Evolutionary conservation across 2,329 filamentous ascomycete genomes (phyloP).

Genomic region (Cercospora janseana): DNA sequence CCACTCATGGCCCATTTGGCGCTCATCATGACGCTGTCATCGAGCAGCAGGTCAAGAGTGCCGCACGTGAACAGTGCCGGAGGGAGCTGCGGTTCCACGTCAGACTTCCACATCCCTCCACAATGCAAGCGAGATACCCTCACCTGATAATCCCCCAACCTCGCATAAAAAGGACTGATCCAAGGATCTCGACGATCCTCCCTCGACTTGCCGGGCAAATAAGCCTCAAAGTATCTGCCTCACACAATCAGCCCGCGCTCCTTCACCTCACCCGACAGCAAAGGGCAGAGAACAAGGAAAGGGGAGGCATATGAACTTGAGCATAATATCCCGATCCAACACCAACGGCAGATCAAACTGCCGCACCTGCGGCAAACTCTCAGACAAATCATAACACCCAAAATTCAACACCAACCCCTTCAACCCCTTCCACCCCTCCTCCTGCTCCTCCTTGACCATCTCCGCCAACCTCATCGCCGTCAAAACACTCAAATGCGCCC

Average conservation of each 20-base stretch:
- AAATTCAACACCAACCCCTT: constrained; percentile 54
- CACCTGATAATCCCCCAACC: constrained; percentile 38
- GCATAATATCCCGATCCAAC: constrained; percentile 49
- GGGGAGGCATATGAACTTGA: constrained; percentile 32
- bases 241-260: constrained; percentile 6
- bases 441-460: constrained; percentile 32
- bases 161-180: constrained; percentile 53
- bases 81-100: constrained; percentile 41
- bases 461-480: constrained; percentile 51
- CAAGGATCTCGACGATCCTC: constrained; percentile 46
- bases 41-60: constrained; percentile 54
- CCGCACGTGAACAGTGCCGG: constrained; percentile 56
- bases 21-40: constrained; percentile 55
- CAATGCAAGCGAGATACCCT: not conserved
- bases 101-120: not conserved
- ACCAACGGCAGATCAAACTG: constrained; percentile 45
- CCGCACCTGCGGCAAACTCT: constrained; percentile 45
- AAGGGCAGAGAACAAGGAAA: not conserved
- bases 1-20: constrained; percentile 55
- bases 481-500: constrained; percentile 51
- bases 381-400: constrained; percentile 52
- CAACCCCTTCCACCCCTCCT: constrained; percentile 43
- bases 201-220: constrained; percentile 44
- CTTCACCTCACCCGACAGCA: not conserved
- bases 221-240: constrained; percentile 46